These are phyloP conservation scores for Colletotrichum godetiae DNA, from an alignment of 2,329 filamentous ascomycete genomes.

Conservation along the genomic window DNA sequence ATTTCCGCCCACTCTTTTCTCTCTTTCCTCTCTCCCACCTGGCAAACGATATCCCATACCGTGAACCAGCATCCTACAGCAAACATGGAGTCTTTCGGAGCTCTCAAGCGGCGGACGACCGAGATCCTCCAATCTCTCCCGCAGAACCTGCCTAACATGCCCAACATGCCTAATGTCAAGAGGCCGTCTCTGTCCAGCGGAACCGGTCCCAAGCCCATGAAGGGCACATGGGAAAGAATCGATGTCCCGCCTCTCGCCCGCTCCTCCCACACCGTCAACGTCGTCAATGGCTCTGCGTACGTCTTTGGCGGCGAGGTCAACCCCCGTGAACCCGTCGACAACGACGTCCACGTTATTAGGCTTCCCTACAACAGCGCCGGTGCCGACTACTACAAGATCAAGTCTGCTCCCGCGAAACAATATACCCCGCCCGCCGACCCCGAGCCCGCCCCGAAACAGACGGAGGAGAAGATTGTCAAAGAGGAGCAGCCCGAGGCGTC, in stretches of 20 bases:
- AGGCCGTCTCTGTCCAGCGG: slow-evolving; percentile 35
- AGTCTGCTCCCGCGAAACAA: slow-evolving; percentile 54
- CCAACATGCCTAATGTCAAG: slow-evolving; percentile 36
- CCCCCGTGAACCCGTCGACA: slow-evolving; percentile 76
- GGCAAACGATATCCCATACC: neutral
- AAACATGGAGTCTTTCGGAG: slow-evolving; percentile 63
- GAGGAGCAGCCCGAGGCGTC: neutral
- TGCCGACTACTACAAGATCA: slow-evolving; percentile 70
- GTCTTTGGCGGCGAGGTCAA: slow-evolving; percentile 83
- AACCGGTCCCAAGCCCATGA: slow-evolving; percentile 49
- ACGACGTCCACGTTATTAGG: slow-evolving; percentile 75
- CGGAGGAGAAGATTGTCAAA: neutral
- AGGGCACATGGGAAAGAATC: slow-evolving; percentile 72
- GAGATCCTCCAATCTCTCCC: slow-evolving; percentile 63
- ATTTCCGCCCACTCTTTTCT: slow-evolving; percentile 7
- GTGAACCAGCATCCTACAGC: neutral
- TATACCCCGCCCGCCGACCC: slow-evolving; percentile 36
- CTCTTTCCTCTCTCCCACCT: neutral
- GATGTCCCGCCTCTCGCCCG: slow-evolving; percentile 68
- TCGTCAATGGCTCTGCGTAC: slow-evolving; percentile 66
- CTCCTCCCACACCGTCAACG: slow-evolving; percentile 79
- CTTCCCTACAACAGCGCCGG: slow-evolving; percentile 68
- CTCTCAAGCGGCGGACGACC: slow-evolving; percentile 66
- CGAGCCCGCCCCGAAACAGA: slow-evolving; percentile 25
- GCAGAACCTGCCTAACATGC: slow-evolving; percentile 54